These are phyloP conservation scores for Panus rudis DNA, from an alignment of 768 basidiomycete species.

Conservation along the genomic window DNA sequence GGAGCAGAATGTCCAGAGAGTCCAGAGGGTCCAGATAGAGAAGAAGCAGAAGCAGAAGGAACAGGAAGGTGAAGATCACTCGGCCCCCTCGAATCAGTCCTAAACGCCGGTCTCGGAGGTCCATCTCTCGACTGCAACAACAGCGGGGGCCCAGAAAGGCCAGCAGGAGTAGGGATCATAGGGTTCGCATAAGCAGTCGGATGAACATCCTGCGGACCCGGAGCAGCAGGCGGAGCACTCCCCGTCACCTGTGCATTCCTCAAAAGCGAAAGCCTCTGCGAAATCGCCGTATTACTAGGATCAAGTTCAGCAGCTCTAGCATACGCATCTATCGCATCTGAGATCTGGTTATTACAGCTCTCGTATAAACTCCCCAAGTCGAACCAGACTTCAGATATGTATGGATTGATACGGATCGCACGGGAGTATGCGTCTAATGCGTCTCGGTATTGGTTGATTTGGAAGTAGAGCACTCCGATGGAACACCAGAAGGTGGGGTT, in stretches of 20 bases:
- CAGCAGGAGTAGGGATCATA: conserved; percentile 57
- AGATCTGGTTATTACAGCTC: conserved; percentile 98
- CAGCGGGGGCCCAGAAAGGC: conserved; percentile 61
- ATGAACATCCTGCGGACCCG: conserved; percentile 92
- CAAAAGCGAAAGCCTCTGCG: conserved; percentile 70
- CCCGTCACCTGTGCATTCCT: conserved; percentile 75
- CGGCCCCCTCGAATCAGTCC: conserved; percentile 57
- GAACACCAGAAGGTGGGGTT: conserved; percentile 99
- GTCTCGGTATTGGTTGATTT: conserved; percentile 99
- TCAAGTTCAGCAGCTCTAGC: conserved; percentile 93
- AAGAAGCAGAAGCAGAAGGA: conserved; percentile 45
- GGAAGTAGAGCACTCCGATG: conserved; percentile 98
- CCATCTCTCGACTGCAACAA: conserved; percentile 46
- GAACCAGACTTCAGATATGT: conserved; percentile 94
- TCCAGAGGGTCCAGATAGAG: too few relatives aligned
- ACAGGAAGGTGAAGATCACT: conserved; percentile 49
- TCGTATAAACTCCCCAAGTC: conserved; percentile 96
- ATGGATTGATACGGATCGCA: conserved; percentile 97
- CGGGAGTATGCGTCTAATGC: conserved; percentile 98
- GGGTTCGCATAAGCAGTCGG: conserved; percentile 88
- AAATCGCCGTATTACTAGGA: conserved; percentile 75
- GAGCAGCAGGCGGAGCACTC: conserved; percentile 74
- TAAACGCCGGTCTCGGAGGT: conserved; percentile 46
- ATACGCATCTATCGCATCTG: conserved; percentile 98
- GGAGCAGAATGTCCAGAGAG: too few relatives aligned